phyloP scores from a whole-genome alignment of 2,329 filamentous ascomycete genomes.

The Colletotrichum magnum region DNA sequence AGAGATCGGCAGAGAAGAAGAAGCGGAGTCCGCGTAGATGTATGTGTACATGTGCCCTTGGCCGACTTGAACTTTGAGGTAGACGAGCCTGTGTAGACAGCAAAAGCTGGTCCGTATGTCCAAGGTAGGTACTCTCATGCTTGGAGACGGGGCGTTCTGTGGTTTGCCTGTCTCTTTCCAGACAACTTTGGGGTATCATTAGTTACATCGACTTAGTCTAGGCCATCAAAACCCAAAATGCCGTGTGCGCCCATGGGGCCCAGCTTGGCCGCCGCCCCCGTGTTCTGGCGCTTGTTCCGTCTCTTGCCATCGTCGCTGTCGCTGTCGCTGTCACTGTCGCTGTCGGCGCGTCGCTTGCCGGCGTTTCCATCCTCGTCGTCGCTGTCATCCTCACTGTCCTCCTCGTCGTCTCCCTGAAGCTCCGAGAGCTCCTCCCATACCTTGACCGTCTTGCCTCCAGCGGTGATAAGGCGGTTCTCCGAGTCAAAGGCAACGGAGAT shows the following conservation, averaged over 20 bases:
- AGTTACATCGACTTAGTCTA: slow-evolving; percentile 53
- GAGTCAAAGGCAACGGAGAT: slow-evolving; percentile 87
- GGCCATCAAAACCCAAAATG: slow-evolving; percentile 63
- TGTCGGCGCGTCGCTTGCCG: slow-evolving; percentile 63
- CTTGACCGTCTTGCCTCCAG: slow-evolving; percentile 88
- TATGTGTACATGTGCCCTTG: too few species aligned
- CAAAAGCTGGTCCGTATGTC: too few species aligned
- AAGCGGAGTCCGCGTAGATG: slow-evolving; percentile 1
- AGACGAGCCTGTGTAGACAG: too few species aligned
- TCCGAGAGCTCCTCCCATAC: slow-evolving; percentile 89
- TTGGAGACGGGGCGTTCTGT: slow-evolving; percentile 12
- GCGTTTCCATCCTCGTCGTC: slow-evolving; percentile 58
- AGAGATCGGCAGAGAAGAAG: slow-evolving; percentile 10
- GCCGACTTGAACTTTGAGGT: too few species aligned
- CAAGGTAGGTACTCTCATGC: too few species aligned
- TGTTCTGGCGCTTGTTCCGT: slow-evolving; percentile 60
- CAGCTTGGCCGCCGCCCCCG: slow-evolving; percentile 57
- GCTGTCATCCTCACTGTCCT: slow-evolving; percentile 61
- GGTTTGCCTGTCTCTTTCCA: slow-evolving; percentile 22
- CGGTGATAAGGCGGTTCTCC: slow-evolving; percentile 88
- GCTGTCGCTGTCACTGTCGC: slow-evolving; percentile 60
- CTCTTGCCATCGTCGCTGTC: slow-evolving; percentile 64
- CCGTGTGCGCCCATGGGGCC: slow-evolving; percentile 67
- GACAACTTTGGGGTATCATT: slow-evolving; percentile 39
- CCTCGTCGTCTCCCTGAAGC: slow-evolving; percentile 66